A percentile compares a stretch with the other conserved stretches of the same genome.
Conservation (phyloP, 257 asterid species). For the Ajuga chamaepitys region DNA sequence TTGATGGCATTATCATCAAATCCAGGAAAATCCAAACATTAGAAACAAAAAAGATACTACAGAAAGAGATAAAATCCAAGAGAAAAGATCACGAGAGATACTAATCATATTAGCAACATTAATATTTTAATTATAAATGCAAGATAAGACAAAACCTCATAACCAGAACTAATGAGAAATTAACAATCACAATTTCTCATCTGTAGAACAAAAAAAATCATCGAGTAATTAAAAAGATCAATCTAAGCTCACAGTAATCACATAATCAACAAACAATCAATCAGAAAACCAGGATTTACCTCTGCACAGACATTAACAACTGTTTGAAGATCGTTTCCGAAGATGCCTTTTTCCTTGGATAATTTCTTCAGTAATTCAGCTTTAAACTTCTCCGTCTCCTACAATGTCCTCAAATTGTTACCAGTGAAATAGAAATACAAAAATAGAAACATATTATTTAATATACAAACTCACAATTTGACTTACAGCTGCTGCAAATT, state of each 20-base stretch:
- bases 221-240: background rate
- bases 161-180: background rate
- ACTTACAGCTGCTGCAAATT: slow-evolving; percentile 53
- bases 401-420: background rate
- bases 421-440: too few relatives aligned
- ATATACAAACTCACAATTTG: background rate
- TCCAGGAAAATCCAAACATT: too few relatives aligned
- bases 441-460: background rate
- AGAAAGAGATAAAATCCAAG: background rate
- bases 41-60: background rate
- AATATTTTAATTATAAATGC: background rate
- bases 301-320: slow-evolving; percentile 44
- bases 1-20: too few relatives aligned
- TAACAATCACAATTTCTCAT: background rate
- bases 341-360: slow-evolving; percentile 37
- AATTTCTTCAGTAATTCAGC: slow-evolving; percentile 41
- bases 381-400: slow-evolving; percentile 62
- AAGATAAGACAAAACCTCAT: background rate
- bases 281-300: slow-evolving; percentile 11
- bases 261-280: background rate
- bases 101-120: background rate
- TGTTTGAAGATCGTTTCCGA: slow-evolving; percentile 42
- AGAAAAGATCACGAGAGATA: background rate
- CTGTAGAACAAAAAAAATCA: background rate
- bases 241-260: background rate